These are phyloP conservation scores for Articulospora tetracladia DNA, from an alignment of 495 filamentous ascomycete genomes.

Conservation along the genomic window DNA sequence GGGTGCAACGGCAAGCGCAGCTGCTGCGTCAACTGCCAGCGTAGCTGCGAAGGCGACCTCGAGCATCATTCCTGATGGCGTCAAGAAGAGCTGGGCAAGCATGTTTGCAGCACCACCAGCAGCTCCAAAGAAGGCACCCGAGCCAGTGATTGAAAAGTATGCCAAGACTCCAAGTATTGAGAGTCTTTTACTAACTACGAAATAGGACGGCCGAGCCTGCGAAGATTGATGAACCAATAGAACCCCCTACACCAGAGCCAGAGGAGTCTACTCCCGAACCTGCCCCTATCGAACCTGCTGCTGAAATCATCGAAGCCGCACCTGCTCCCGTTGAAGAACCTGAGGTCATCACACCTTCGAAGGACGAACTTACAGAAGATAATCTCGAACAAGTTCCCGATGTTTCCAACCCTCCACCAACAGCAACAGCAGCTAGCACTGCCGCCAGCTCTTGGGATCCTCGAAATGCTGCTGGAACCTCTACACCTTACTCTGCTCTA, in stretches of 20 bases:
- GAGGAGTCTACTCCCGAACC: constrained; percentile 16
- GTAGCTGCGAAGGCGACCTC: constrained; percentile 26
- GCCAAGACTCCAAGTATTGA: background rate
- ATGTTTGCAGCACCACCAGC: constrained; percentile 38
- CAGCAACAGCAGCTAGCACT: constrained; percentile 86
- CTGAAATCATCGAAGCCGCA: constrained; percentile 8
- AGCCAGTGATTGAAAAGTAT: constrained; percentile 25
- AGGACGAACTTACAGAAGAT: constrained; percentile 81
- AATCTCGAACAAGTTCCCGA: constrained; percentile 91
- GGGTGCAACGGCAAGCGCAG: constrained; percentile 14
- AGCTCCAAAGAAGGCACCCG: constrained; percentile 25
- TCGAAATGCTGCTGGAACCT: constrained; percentile 44
- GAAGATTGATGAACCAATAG: constrained; percentile 16
- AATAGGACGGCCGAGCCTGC: constrained; percentile 15
- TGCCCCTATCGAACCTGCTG: constrained; percentile 10
- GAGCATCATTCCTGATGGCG: constrained; percentile 27
- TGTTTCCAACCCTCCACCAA: constrained; percentile 65
- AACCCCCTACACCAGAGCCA: constrained; percentile 18
- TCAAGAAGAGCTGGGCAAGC: constrained; percentile 54
- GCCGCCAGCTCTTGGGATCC: constrained; percentile 79
- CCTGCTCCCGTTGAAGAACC: constrained; percentile 40
- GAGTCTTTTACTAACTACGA: constrained; percentile 3
- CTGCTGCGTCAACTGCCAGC: constrained; percentile 20
- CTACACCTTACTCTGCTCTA: constrained; percentile 51
- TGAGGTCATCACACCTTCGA: constrained; percentile 59